phyloP scores from a whole-genome alignment of 495 filamentous ascomycete genomes.

The Sordaria brevicollis region DNA sequence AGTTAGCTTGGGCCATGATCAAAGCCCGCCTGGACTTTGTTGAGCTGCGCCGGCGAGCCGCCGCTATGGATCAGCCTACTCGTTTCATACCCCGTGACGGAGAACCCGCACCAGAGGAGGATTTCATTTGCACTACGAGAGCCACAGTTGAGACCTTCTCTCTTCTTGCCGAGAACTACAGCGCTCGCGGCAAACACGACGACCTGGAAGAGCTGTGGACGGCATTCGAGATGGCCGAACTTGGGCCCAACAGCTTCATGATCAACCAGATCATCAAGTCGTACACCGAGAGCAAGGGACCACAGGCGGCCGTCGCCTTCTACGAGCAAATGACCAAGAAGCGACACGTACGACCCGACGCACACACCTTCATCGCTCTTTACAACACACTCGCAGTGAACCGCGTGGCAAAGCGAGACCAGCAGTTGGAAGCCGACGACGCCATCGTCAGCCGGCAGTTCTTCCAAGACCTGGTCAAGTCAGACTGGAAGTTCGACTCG shows the following conservation, averaged over 20 bases:
- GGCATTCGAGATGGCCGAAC: conserved; percentile 45
- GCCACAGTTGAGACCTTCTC: conserved; percentile 71
- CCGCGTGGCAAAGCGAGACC: conserved; percentile 27
- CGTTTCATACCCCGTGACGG: conserved; percentile 21
- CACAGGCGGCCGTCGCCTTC: conserved; percentile 42
- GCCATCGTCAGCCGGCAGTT: conserved; percentile 43
- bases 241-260: conserved; percentile 57
- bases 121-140: conserved; percentile 25
- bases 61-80: conserved; percentile 1
- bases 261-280: conserved; percentile 67
- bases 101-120: conserved; percentile 6
- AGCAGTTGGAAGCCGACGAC: conserved; percentile 34
- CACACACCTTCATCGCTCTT: conserved; percentile 59
- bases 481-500: conserved; percentile 23
- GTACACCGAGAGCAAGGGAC: conserved; percentile 41
- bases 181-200: conserved; percentile 44
- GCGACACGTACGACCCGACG: conserved; percentile 43
- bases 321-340: conserved; percentile 35
- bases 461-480: conserved; percentile 50
- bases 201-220: conserved; percentile 48
- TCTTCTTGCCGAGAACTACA: conserved; percentile 62
- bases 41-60: conserved; percentile 17
- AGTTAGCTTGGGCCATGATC: conserved; percentile 69
- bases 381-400: conserved; percentile 43
- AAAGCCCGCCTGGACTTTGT: conserved; percentile 51